Evolutionary conservation across 495 filamentous ascomycete species (phyloP).

Genomic region (Cercophora samala): DNA sequence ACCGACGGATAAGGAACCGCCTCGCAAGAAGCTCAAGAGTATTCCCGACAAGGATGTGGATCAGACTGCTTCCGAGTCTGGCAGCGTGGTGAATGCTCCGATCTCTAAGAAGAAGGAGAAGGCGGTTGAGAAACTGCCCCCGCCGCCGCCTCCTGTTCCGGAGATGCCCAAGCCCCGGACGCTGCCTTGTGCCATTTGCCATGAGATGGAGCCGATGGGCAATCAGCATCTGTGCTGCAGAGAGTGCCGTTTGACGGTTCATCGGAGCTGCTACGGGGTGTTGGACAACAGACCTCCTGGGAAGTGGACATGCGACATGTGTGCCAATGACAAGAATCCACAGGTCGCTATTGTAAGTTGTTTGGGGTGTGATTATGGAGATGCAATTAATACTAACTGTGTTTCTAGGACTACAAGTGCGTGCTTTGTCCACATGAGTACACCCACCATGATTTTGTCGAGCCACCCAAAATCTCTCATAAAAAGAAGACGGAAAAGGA

Average conservation of each 20-base stretch:
- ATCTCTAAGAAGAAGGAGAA: slow-evolving; percentile 67
- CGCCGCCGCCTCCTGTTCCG: slow-evolving; percentile 54
- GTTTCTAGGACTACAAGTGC: slow-evolving; percentile 74
- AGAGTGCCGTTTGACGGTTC: slow-evolving; percentile 89
- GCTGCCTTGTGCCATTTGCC: slow-evolving; percentile 83
- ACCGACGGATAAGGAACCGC: slow-evolving; percentile 36
- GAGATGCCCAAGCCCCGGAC: slow-evolving; percentile 73
- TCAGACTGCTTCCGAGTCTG: slow-evolving; percentile 39
- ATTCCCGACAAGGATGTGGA: slow-evolving; percentile 46
- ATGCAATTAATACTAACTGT: slow-evolving; percentile 26
- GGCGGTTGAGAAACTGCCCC: slow-evolving; percentile 48
- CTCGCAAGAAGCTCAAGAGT: slow-evolving; percentile 57
- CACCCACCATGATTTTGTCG: slow-evolving; percentile 77
- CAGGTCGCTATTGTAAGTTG: slow-evolving; percentile 74
- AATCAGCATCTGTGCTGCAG: slow-evolving; percentile 73
- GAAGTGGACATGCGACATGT: slow-evolving; percentile 97
- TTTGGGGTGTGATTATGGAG: not conserved
- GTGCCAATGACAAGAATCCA: slow-evolving; percentile 84
- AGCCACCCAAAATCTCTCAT: slow-evolving; percentile 75
- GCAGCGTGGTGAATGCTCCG: slow-evolving; percentile 21
- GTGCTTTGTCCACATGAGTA: slow-evolving; percentile 78
- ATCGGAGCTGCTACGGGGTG: slow-evolving; percentile 88
- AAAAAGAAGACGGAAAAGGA: slow-evolving; percentile 90
- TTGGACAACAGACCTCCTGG: slow-evolving; percentile 60
- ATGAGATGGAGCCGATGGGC: slow-evolving; percentile 63